Evolutionary conservation across 805 yeast species (phyloP), one percentile per base, ranked within the genome.

Genomic region (Sugiyamaella smithiae): DNA sequence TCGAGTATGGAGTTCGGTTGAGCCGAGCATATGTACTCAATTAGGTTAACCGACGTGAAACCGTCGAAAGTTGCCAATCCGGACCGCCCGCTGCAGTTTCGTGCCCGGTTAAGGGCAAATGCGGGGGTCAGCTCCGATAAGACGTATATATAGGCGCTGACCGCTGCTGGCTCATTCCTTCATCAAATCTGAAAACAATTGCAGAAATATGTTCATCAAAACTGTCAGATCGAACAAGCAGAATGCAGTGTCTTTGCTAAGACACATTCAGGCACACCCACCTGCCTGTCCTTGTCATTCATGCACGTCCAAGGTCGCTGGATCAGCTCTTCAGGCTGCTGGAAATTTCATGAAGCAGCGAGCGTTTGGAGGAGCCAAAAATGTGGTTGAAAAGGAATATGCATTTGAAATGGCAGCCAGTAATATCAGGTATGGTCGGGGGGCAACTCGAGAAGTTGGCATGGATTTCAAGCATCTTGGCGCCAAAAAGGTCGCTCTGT

Each of bases 361-460:
- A 11, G 56, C 45, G 40, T 45, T 20, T 37, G 49, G 46, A 16
- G 33, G 19, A 29, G 8, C 43, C 16, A 29, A 23, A 9, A 32
- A 38, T 11, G 48, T 54, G 7, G 42, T 40, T 12, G 42, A 57
- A 33, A 57, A 60, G 31, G 72, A 68, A 46, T 68, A 68, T 47
- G 72, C 72, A 11, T 68, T 68, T 48, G 71, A 68, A 50, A 57
- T 68, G 65, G 71, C 72, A 5, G 67, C 71, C 3, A 60, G 66
- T 45, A 67, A 66, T 46, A 65, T 68, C 41, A 61, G 72, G 5
- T 68, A 62, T 42, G 72, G 72, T n/a, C 63, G 63, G 12, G 72
- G 72, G 5, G 69, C 59, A 16, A 68, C 72, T 8, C 41, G 54
- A 4, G 72, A 68, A 44, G 65, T 68, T 7, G 72, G 72, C 23